Evolutionary conservation across 257 asterid genomes (phyloP).

Genomic region (Nicotiana benthamiana): DNA sequence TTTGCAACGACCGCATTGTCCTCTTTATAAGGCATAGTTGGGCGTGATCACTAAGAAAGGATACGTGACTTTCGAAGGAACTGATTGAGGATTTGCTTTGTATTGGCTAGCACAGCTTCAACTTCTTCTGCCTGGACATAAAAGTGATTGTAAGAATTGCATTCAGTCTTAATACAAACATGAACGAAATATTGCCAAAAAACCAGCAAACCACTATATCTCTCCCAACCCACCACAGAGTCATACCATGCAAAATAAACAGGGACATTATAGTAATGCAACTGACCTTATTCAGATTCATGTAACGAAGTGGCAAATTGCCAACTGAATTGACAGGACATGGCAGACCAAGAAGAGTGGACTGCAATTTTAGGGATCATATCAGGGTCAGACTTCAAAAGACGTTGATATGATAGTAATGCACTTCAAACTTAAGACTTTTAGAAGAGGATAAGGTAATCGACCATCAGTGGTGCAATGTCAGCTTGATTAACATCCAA

Average conservation of each 20-base stretch:
- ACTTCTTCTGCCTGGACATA: slow-evolving; percentile 60
- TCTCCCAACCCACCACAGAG: slow-evolving; percentile 1
- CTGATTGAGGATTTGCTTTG: slow-evolving; percentile 84
- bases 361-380: slow-evolving; percentile 40
- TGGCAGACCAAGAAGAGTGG: slow-evolving; percentile 91
- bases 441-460: slow-evolving; percentile 18
- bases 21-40: no score
- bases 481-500: slow-evolving; percentile 97
- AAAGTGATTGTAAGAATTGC: not conserved
- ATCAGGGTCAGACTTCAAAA: slow-evolving; percentile 8
- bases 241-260: not conserved
- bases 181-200: not conserved
- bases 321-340: slow-evolving; percentile 95
- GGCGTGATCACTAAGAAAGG: slow-evolving; percentile 25
- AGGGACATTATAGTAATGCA: slow-evolving; percentile 5
- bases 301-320: slow-evolving; percentile 74
- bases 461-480: slow-evolving; percentile 94
- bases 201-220: not conserved
- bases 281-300: slow-evolving; percentile 63
- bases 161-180: slow-evolving; percentile 1
- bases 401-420: not conserved
- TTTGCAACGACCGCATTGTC: not conserved
- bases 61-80: slow-evolving; percentile 80
- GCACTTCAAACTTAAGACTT: slow-evolving; percentile 1
- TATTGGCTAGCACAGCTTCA: slow-evolving; percentile 90